Conservation (phyloP, 2,329 filamentous ascomycete genomes). For the Whalleya microplaca region DNA sequence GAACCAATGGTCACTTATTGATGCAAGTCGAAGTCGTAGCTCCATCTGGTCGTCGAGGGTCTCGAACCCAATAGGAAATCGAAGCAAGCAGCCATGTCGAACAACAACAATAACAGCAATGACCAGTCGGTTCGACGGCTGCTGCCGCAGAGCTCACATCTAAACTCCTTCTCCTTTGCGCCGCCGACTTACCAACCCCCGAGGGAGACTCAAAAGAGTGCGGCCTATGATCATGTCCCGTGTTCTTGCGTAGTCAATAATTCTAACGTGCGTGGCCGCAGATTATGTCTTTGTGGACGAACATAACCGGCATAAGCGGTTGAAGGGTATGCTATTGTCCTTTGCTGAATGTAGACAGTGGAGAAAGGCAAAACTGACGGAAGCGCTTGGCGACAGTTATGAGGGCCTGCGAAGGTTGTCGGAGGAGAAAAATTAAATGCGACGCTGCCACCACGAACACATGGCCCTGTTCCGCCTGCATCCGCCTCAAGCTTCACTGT, state of each 20-base stretch:
- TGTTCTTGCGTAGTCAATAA: slow-evolving; percentile 8
- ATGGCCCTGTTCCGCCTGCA: slow-evolving; percentile 95
- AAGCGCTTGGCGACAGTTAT: slow-evolving; percentile 65
- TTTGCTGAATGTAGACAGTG: slow-evolving; percentile 3
- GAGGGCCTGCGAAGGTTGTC: slow-evolving; percentile 94
- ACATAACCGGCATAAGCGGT: slow-evolving; percentile 94
- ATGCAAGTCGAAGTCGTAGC: slow-evolving; percentile 19
- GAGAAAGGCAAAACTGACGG: slow-evolving; percentile 26
- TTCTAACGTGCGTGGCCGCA: slow-evolving; percentile 42
- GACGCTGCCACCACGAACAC: slow-evolving; percentile 96
- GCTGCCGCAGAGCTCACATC: slow-evolving; percentile 68
- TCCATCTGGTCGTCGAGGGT: slow-evolving; percentile 22
- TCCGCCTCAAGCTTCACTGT: slow-evolving; percentile 89
- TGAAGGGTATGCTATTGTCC: slow-evolving; percentile 71
- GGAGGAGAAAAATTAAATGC: slow-evolving; percentile 96
- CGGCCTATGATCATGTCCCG: slow-evolving; percentile 40
- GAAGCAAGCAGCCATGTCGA: slow-evolving; percentile 52
- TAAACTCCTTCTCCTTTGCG: slow-evolving; percentile 78
- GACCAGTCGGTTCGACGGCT: slow-evolving; percentile 65
- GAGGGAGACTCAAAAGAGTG: slow-evolving; percentile 84
- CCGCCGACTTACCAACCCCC: slow-evolving; percentile 62
- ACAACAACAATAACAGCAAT: too few relatives aligned
- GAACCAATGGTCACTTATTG: slow-evolving; percentile 21
- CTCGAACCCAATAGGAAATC: slow-evolving; percentile 19
- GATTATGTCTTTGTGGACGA: slow-evolving; percentile 99